These are phyloP conservation scores for Metschnikowia santaceciliae DNA, from an alignment of 805 yeast genomes.

Conservation along the genomic window DNA sequence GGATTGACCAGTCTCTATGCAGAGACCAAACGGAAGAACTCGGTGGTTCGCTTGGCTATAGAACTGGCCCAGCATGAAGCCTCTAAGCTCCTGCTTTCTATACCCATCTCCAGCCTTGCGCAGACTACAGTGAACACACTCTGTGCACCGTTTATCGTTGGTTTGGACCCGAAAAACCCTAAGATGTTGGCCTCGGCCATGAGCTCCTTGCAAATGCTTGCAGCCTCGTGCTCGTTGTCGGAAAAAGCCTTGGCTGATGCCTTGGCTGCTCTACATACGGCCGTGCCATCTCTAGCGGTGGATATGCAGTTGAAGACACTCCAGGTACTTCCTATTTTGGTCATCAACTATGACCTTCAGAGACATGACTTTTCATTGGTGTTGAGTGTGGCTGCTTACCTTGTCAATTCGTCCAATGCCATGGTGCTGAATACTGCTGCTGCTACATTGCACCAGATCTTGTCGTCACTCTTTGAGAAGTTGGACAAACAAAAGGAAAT, in stretches of 20 bases:
- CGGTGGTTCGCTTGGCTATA: conserved; percentile 58
- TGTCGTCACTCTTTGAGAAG: conserved; percentile 73
- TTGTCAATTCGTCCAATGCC: conserved; percentile 62
- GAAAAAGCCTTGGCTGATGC: neutral
- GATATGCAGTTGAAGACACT: conserved; percentile 85
- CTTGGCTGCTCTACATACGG: neutral
- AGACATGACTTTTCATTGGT: conserved; percentile 37
- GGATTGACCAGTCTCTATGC: conserved; percentile 60
- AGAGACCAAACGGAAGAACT: conserved; percentile 68
- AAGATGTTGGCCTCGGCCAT: conserved; percentile 70
- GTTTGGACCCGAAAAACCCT: conserved; percentile 72
- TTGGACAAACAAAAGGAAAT: conserved; percentile 10
- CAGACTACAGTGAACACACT: conserved; percentile 35
- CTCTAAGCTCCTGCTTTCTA: conserved; percentile 7
- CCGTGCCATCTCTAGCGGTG: conserved; percentile 35
- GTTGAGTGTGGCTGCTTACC: conserved; percentile 55
- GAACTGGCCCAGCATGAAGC: conserved; percentile 21
- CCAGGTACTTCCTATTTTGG: conserved; percentile 74
- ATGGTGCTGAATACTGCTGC: conserved; percentile 87
- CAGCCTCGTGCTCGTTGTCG: conserved; percentile 54
- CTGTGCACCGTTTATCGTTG: conserved; percentile 59
- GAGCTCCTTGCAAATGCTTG: conserved; percentile 63
- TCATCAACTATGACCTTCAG: conserved; percentile 52
- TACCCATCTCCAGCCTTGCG: conserved; percentile 27
- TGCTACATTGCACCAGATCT: conserved; percentile 86